These are phyloP conservation scores for Pseudogymnoascus sp. DNA, from an alignment of 2,329 filamentous ascomycete species.

Conservation along the genomic window DNA sequence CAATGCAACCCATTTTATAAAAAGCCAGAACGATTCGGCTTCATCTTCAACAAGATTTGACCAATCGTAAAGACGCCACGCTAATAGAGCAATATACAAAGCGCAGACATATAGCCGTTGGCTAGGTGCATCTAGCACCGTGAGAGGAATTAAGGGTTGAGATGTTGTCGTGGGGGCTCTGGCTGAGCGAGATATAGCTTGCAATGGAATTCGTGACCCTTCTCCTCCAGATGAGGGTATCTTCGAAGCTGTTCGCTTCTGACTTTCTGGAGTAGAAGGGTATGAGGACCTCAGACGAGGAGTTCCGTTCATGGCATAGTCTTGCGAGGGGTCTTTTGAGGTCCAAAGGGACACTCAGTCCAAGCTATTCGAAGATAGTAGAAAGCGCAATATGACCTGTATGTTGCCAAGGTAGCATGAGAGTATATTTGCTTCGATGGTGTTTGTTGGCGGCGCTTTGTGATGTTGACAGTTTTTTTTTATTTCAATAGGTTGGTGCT, in stretches of 20 bases:
- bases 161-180: slow-evolving; percentile 15
- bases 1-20: slow-evolving; percentile 86
- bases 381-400: not conserved
- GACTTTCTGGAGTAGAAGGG: slow-evolving; percentile 60
- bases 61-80: slow-evolving; percentile 85
- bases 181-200: slow-evolving; percentile 20
- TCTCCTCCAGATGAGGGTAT: slow-evolving; percentile 21
- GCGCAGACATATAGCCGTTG: slow-evolving; percentile 81
- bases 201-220: slow-evolving; percentile 20
- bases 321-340: slow-evolving; percentile 12
- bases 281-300: slow-evolving; percentile 76
- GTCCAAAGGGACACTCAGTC: slow-evolving; percentile 2
- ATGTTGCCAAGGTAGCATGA: not conserved
- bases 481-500: not conserved
- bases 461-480: slow-evolving; percentile 2
- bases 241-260: slow-evolving; percentile 28
- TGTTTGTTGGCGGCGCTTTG: slow-evolving; percentile 2
- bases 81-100: slow-evolving; percentile 67
- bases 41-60: slow-evolving; percentile 69
- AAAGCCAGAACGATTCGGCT: slow-evolving; percentile 78
- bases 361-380: not conserved
- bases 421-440: not conserved
- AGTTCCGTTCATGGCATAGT: slow-evolving; percentile 63
- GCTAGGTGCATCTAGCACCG: slow-evolving; percentile 77
- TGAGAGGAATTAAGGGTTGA: slow-evolving; percentile 67